Conservation (phyloP, 495 filamentous ascomycete genomes). For the Lophium mytilinum region DNA sequence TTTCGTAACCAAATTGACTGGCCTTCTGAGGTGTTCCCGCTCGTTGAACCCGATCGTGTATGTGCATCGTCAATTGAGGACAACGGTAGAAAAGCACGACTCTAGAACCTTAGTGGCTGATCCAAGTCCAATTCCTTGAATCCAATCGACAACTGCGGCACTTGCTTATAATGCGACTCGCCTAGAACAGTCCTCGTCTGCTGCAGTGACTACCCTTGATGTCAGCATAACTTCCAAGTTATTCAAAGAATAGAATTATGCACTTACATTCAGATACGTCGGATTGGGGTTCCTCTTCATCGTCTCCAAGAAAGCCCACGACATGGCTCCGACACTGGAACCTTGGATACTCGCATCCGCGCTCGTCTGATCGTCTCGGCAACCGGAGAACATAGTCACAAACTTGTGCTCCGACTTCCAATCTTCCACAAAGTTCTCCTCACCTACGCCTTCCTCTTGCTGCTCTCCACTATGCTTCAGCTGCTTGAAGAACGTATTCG, state of each 20-base stretch:
- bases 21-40: no score
- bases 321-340: slow-evolving; percentile 45
- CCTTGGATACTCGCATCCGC: slow-evolving; percentile 52
- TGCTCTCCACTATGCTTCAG: slow-evolving; percentile 39
- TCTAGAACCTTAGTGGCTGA: not conserved
- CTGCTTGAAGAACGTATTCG: slow-evolving; percentile 46
- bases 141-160: slow-evolving; percentile 39
- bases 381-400: slow-evolving; percentile 55
- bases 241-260: not conserved
- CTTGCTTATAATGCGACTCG: slow-evolving; percentile 42
- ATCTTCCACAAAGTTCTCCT: slow-evolving; percentile 44
- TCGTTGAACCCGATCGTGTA: no score
- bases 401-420: slow-evolving; percentile 45
- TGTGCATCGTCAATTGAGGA: no score
- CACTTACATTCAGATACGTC: slow-evolving; percentile 44
- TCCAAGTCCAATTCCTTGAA: not conserved
- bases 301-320: slow-evolving; percentile 48
- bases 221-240: slow-evolving; percentile 27
- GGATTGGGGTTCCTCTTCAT: slow-evolving; percentile 43
- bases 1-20: no score
- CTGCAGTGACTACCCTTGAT: slow-evolving; percentile 14
- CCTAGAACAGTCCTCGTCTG: slow-evolving; percentile 43
- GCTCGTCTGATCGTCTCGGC: slow-evolving; percentile 51
- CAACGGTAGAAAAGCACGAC: no score
- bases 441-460: slow-evolving; percentile 41